Conservation (phyloP, 257 asterid genomes). For the Solanum clarkiae region DNA sequence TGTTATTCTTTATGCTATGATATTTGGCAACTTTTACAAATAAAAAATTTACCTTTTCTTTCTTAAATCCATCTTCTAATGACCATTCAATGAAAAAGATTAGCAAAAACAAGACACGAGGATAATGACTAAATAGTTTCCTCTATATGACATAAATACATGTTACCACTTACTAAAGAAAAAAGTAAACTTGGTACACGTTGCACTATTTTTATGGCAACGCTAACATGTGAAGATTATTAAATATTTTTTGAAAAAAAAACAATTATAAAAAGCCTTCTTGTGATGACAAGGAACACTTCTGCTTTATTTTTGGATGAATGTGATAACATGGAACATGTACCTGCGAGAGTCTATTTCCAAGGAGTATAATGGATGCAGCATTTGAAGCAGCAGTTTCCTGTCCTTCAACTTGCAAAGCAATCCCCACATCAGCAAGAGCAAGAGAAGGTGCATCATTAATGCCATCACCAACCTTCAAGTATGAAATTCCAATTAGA, state of each 20-base stretch:
- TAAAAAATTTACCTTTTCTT: neutral
- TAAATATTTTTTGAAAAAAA: neutral
- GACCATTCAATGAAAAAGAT: neutral
- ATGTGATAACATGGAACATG: neutral
- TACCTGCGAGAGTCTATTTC: conserved; percentile 88
- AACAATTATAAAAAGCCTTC: neutral
- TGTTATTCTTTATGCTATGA: neutral
- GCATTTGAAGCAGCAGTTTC: conserved; percentile 99
- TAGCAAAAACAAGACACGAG: neutral
- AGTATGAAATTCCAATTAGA: neutral
- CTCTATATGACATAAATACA: neutral
- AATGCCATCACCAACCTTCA: conserved; percentile 97
- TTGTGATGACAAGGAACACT: neutral
- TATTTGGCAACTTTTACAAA: neutral
- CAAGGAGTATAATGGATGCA: conserved; percentile 85
- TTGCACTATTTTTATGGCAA: neutral
- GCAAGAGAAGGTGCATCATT: conserved; percentile 98
- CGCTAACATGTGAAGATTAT: neutral
- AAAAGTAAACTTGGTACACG: neutral
- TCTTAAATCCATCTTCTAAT: neutral
- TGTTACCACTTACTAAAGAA: neutral
- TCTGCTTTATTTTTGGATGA: neutral
- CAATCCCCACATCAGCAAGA: conserved; percentile 94
- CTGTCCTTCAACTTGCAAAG: conserved; percentile 85
- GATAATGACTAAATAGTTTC: neutral